Conservation (phyloP, 768 basidiomycete genomes). For the Trametes punicea region DNA sequence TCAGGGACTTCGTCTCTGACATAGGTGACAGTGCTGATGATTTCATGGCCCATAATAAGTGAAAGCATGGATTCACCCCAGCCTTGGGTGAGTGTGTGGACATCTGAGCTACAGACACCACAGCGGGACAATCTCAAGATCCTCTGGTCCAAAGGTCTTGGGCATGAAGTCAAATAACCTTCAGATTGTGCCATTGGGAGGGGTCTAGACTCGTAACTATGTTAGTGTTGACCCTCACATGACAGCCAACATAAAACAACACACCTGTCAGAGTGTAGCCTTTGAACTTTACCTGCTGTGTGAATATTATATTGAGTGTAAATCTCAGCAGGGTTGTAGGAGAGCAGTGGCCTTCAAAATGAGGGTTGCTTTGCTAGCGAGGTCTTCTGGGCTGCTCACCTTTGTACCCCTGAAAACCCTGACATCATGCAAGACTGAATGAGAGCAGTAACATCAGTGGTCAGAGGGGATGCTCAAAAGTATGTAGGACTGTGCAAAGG, state of each 20-base stretch:
- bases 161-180: slow-evolving; percentile 48
- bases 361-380: background rate
- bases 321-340: background rate
- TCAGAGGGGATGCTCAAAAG: too few relatives aligned
- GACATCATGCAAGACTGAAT: background rate
- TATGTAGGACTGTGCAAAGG: too few relatives aligned
- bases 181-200: slow-evolving; percentile 36
- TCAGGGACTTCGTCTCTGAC: slow-evolving; percentile 53
- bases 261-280: slow-evolving; percentile 27
- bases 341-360: background rate
- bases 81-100: slow-evolving; percentile 42
- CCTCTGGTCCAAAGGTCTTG: slow-evolving; percentile 48
- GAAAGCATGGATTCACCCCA: slow-evolving; percentile 33
- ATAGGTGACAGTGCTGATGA: slow-evolving; percentile 48
- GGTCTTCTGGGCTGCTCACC: too few relatives aligned
- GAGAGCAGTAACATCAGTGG: too few relatives aligned
- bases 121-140: slow-evolving; percentile 54
- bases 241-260: background rate
- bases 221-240: too few relatives aligned
- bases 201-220: slow-evolving; percentile 13
- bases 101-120: slow-evolving; percentile 52
- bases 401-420: too few relatives aligned
- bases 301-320: slow-evolving; percentile 1
- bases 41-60: slow-evolving; percentile 45
- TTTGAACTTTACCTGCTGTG: slow-evolving; percentile 21